Base-by-base conservation (phyloP, 768 basidiomycete species). In the Favolaschia claudopus region DNA sequence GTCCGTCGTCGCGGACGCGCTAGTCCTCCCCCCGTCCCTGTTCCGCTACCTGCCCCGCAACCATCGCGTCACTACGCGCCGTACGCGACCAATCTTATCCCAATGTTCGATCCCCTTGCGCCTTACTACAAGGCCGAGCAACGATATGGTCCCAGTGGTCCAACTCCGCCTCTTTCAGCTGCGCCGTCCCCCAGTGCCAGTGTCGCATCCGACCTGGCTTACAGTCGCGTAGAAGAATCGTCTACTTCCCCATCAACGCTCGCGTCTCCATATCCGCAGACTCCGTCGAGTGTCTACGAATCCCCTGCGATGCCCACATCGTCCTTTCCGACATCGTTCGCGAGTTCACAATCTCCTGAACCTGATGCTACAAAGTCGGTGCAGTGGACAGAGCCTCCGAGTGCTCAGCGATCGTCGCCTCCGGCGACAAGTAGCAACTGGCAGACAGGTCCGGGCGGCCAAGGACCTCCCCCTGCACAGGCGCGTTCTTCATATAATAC, bases 91-190 rank as follows among this genome's bases (percentile, higher is more conserved):
- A 56, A 49, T 61, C 69, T 66, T 57, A 25, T 55, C 45, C 44
- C 65, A 55, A 32, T 56, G 49, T 55, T 63, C 62, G 59, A 62
- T 55, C 51, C 45, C 58, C 60, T 38, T 60, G 58, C 64, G 63
- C 50, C 69, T 63, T 60, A 59, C 49, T 62, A 70, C 58, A 29
- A 45, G 24, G 54, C 60, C 9, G 60, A 75, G 38, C n/a, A 70
- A 44, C 67, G 52, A 4, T 77, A 77, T 55, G 75, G 76, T 27
- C 62, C 75, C n/a, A 69, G 63, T 12, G 82, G 81, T 0, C 82
- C 84, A n/a, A 81, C 83, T 0, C 84, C 85, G 2, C 84, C 84
- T 0, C 55, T 84, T 31, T 85, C 86, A 0, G 78, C 79, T 15
- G 81, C 82, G 6, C 71, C 80, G 8, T 84, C 86, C 2, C 83